Conservation (phyloP, 1,139 yeast species). For the Suhomyces ambrosiae region DNA sequence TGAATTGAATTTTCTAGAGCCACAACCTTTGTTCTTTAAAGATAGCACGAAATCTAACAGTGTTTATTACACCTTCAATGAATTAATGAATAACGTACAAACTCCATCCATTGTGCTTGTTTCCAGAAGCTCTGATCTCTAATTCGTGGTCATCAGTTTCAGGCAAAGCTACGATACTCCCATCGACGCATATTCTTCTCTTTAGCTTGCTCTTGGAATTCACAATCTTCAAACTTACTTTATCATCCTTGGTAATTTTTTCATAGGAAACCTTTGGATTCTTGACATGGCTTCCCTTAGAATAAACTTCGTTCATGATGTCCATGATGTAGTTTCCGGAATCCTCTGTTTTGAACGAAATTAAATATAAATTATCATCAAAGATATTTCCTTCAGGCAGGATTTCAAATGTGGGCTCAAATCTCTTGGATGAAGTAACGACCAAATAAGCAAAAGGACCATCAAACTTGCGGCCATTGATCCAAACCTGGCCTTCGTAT, state of each 20-base stretch:
- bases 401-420: constrained; percentile 70
- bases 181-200: constrained; percentile 58
- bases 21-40: no score
- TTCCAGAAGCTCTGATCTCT: constrained; percentile 22
- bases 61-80: no score
- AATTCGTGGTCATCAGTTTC: constrained; percentile 24
- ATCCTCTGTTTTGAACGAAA: constrained; percentile 52
- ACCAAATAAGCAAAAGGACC: constrained; percentile 69
- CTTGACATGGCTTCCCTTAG: constrained; percentile 54
- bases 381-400: constrained; percentile 68
- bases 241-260: constrained; percentile 28
- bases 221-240: constrained; percentile 28
- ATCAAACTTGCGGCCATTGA: constrained; percentile 17
- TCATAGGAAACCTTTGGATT: constrained; percentile 49
- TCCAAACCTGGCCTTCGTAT: constrained; percentile 46
- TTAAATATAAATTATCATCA: constrained; percentile 51
- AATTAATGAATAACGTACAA: constrained; percentile 16
- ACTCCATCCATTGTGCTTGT: constrained; percentile 27
- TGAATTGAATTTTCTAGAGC: no score
- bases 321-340: constrained; percentile 45
- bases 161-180: constrained; percentile 41
- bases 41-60: no score
- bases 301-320: constrained; percentile 62
- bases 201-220: constrained; percentile 21
- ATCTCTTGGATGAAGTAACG: constrained; percentile 59